Evolutionary conservation across 306 rosid species (phyloP).

Genomic region (Styphnolobium japonicum): DNA sequence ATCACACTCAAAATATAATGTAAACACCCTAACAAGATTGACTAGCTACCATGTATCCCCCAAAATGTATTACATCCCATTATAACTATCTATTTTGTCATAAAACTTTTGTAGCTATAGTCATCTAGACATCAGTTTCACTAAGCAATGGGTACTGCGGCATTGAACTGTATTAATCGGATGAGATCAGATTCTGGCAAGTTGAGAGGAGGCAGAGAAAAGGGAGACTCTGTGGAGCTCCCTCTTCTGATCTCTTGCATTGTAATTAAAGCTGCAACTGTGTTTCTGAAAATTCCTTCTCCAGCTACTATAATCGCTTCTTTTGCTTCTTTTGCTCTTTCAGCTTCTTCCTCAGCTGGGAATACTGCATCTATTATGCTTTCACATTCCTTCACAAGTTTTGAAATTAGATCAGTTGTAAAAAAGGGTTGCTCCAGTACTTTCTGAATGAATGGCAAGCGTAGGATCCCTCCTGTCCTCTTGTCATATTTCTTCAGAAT

Average conservation of each 20-base stretch:
- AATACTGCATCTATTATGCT: constrained; percentile 65
- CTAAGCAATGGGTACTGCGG: constrained; percentile 64
- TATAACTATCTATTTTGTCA: neutral
- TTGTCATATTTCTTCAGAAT: constrained; percentile 91
- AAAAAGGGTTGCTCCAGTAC: constrained; percentile 78
- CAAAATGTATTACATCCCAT: neutral
- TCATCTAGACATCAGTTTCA: neutral
- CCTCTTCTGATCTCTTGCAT: constrained; percentile 81
- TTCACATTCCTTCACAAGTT: constrained; percentile 83
- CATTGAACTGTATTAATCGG: constrained; percentile 53
- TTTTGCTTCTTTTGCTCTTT: constrained; percentile 36
- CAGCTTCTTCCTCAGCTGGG: constrained; percentile 49
- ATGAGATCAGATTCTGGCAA: constrained; percentile 66
- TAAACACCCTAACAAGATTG: neutral
- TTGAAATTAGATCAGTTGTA: constrained; percentile 73
- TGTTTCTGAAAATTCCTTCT: constrained; percentile 82
- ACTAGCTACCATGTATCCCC: neutral
- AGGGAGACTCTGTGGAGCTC: constrained; percentile 74
- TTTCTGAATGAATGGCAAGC: constrained; percentile 76
- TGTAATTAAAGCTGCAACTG: constrained; percentile 71
- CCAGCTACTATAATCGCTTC: constrained; percentile 48
- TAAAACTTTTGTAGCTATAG: neutral
- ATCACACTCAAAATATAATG: neutral
- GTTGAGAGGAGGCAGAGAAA: constrained; percentile 84
- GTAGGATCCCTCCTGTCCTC: constrained; percentile 67